Evolutionary conservation across 2,329 filamentous ascomycete genomes (phyloP).

Genomic region (Arthrocladium fulminans): DNA sequence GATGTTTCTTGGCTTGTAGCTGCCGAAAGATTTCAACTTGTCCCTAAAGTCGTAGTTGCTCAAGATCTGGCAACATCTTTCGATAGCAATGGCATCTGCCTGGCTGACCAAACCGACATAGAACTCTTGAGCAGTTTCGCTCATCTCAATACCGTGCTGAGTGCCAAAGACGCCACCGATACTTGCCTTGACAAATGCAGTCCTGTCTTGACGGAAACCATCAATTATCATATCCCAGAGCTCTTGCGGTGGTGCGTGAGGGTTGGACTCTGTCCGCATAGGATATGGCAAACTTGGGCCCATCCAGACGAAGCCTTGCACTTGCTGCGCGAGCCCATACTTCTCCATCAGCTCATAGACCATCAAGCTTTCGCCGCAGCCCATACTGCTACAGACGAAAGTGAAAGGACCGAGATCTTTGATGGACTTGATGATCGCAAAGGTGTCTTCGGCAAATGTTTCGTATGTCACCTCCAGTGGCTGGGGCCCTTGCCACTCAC

Average conservation of each 20-base stretch:
- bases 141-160: conserved; percentile 17
- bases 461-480: conserved; percentile 23
- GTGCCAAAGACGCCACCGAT: conserved; percentile 22
- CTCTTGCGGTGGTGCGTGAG: conserved; percentile 21
- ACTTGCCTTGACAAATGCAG: conserved; percentile 18
- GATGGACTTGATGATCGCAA: conserved; percentile 20
- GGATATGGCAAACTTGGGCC: conserved; percentile 23
- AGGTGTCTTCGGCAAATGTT: conserved; percentile 25
- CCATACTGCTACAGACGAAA: conserved; percentile 26
- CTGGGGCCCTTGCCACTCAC: conserved; percentile 24
- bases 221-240: conserved; percentile 24
- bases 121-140: conserved; percentile 16
- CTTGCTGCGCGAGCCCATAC: conserved; percentile 6
- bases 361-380: conserved; percentile 25
- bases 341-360: conserved; percentile 19
- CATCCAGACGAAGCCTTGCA: conserved; percentile 24
- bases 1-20: conserved; percentile 14
- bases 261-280: conserved; percentile 19
- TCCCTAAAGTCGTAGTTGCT: conserved; percentile 23
- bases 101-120: conserved; percentile 22
- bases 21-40: conserved; percentile 13
- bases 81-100: conserved; percentile 25
- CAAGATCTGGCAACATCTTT: conserved; percentile 26
- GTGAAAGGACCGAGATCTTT: conserved; percentile 21
- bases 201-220: conserved; percentile 20